phyloP scores from a whole-genome alignment of 1,284 basidiomycete genomes.

The Ceratobasidium sp. region DNA sequence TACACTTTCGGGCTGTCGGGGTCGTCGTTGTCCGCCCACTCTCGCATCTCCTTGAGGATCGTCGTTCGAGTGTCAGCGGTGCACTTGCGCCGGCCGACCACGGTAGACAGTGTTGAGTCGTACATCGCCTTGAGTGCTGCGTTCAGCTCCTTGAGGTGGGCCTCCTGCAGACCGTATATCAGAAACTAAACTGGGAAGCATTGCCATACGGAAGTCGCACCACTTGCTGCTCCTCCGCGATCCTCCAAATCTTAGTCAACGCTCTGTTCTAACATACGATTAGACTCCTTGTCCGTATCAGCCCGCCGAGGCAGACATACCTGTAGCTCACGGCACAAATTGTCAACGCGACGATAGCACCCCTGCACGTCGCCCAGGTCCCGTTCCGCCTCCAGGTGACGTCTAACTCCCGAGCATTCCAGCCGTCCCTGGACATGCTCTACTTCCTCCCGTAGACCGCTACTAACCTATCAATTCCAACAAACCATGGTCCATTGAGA shows the following conservation, averaged over 20 bases:
- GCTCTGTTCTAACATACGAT: not conserved
- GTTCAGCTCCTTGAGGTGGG: not conserved
- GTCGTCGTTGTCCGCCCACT: not conserved
- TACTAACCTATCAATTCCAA: not conserved
- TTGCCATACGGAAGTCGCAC: not conserved
- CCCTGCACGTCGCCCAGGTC: not conserved
- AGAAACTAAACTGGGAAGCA: no score
- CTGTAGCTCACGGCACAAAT: not conserved
- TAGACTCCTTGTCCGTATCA: no score
- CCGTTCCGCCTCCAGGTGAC: not conserved
- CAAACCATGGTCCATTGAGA: not conserved
- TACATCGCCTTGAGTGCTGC: not conserved
- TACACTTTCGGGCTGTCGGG: not conserved
- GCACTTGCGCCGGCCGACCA: not conserved
- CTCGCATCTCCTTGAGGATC: not conserved
- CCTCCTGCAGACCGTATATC: no score
- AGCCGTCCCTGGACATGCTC: not conserved
- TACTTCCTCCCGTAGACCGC: not conserved
- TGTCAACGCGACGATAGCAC: constrained; percentile 4
- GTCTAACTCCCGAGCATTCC: not conserved
- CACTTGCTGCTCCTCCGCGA: not conserved
- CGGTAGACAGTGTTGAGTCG: not conserved
- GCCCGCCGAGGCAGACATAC: not conserved
- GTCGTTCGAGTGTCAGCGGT: not conserved
- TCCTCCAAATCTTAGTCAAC: not conserved